Evolutionary conservation across 2,329 filamentous ascomycete genomes (phyloP), one percentile per base, ranked within the genome.

Genomic region (Apiospora hydei): DNA sequence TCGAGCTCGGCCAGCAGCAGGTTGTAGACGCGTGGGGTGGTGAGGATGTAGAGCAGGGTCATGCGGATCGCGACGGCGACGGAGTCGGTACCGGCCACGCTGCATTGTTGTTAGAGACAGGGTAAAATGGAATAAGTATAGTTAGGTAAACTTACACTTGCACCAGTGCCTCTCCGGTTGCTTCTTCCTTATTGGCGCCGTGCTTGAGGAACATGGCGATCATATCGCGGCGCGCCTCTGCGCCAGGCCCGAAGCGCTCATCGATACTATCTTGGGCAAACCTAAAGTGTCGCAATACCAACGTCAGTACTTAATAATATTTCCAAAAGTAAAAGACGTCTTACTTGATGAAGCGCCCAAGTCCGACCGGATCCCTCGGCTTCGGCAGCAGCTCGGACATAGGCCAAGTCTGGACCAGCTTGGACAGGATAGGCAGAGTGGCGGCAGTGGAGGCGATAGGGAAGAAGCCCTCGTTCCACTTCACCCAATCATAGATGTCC

Each of bases 401-500:
- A 16, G 74, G 74, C 74, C 74, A 75, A 1, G 70, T 70, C 51
- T 75, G 71, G 21, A 74, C 67, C 4, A 75, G 16, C 51, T 67
- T 72, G 47, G 70, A 70, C 5, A 75, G 49, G 21, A 73, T 73
- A 10, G 74, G 72, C 30, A 75, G 70, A 1, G 73, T 74, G 13
- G 74, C 72, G 30, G 70, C 70, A 4, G 72, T 75, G 2, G 74
- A 73, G 21, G 66, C 68, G 38, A 73, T 49, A 41, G 73, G 71
- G 70, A 75, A 75, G 70, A 74, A 75, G 3, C 51, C 67, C 64
- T 75, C 74, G 69, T 75, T 75, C 74, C 74, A 75, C 61, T 26
- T 49, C 43, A 75, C 70, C 66, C 71, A 75, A 46, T 71, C 73
- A 41, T 70, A 81, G 77, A 82, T 74, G 70, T 83, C 79, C 10